Base-by-base conservation (phyloP, 2,329 filamentous ascomycete species). In the Aureobasidium uvarum region DNA sequence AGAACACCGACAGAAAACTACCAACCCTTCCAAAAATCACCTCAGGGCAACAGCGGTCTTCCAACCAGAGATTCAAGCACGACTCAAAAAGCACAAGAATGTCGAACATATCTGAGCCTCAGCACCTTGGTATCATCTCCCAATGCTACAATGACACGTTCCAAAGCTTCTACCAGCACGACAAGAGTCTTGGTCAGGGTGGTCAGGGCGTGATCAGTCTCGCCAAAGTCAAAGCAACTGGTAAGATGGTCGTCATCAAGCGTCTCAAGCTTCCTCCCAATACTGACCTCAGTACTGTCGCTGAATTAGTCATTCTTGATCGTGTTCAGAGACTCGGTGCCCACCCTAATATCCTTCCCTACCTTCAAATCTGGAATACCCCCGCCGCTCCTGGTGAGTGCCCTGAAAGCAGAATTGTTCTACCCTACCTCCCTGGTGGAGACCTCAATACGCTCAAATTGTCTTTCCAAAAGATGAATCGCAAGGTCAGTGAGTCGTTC, bases 401-500 rank as follows among this genome's bases (percentile, higher is more conserved):
- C 20, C 46, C 59, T 5, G 52, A 20, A 13, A 31, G 46, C 46
- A 41, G 59, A 43, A 65, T 65, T 16, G 41, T 65, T 6, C n/a
- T 65, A 8, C 62, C 62, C 1, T 65, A 56, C n/a, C 5, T 56
- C 14, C 3, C 28, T 18, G 62, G 62, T 23, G 62, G 62, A 10
- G 62, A 65, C 18, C 31, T 65, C 6, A 39, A 14, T 5, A 31
- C 31, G 2, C 33, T 65, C 10, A 45, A 33, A 10, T 10, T 2
- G 3, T n/a, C 20, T 3, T 65, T 65, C n/a, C 10, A 2, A 1
- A 65, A 39, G 25, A 23, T 58, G 51, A 16, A 31, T 31, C 16
- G 36, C 43, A 65, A 58, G 14, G 31, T 65, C 10, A 52, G 52
- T 13, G 62, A 65, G 23, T 52, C 62, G 5, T 65, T 65, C 33